Conservation (phyloP, 352 stramenopile genomes). For the Plasmopara halstedii region DNA sequence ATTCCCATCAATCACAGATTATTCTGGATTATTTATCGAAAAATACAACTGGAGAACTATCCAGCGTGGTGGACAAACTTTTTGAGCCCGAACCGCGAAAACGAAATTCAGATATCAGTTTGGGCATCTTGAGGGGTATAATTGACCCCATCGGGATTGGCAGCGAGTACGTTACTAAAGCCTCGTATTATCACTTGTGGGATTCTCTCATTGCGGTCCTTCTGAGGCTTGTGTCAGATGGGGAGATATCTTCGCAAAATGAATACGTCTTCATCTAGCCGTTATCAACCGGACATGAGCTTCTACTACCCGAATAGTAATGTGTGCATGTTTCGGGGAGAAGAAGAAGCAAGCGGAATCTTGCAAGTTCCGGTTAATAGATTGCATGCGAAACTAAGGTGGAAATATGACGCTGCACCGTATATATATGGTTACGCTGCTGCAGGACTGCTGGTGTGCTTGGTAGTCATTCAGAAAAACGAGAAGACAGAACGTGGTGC, state of each 20-base stretch:
- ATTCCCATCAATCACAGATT: slow-evolving; percentile 9
- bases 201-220: slow-evolving; percentile 3
- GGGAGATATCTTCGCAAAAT: slow-evolving; percentile 7
- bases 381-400: slow-evolving; percentile 17
- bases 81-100: slow-evolving; percentile 3
- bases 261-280: slow-evolving; percentile 6
- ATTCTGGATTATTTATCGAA: slow-evolving; percentile 2
- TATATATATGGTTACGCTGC: slow-evolving; percentile 8
- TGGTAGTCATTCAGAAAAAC: slow-evolving; percentile 18
- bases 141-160: slow-evolving; percentile 7
- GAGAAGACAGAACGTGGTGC: slow-evolving; percentile 8
- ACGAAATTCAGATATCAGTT: slow-evolving; percentile 7
- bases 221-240: slow-evolving; percentile 4
- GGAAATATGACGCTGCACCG: slow-evolving; percentile 16
- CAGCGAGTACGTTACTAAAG: slow-evolving; percentile 4
- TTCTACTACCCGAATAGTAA: background rate
- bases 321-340: background rate
- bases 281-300: background rate
- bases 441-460: slow-evolving; percentile 5
- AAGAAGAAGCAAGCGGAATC: background rate
- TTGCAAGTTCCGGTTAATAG: slow-evolving; percentile 11
- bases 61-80: slow-evolving; percentile 5
- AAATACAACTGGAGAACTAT: slow-evolving; percentile 11
- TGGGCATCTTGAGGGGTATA: background rate
- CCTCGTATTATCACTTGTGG: slow-evolving; percentile 13